A percentile compares a stretch with the other conserved stretches of the same genome.
Evolutionary conservation across 192 early-diverging fungal species (phyloP).

Genomic region (Spinellus fusiger): DNA sequence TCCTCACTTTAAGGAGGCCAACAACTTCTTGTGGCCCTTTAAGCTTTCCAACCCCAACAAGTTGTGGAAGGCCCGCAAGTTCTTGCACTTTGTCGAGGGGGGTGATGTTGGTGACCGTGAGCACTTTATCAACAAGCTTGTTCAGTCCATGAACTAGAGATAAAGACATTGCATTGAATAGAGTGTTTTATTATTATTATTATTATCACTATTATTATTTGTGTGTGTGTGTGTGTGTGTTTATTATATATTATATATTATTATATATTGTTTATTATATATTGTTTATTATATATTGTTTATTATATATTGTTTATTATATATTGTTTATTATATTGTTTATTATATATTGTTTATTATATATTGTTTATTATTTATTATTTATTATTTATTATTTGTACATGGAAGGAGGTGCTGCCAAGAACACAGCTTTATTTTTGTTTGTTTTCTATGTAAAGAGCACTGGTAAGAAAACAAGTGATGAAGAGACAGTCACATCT

Average conservation of each 20-base stretch:
- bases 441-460: too few species aligned
- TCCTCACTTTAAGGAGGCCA: conserved; percentile 89
- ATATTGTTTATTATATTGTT: neutral
- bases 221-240: neutral
- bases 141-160: conserved; percentile 91
- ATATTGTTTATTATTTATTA: neutral
- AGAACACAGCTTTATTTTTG: neutral
- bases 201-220: neutral
- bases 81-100: conserved; percentile 93
- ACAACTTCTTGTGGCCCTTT: conserved; percentile 99
- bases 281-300: neutral
- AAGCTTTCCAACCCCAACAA: conserved; percentile 97
- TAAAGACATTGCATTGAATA: neutral
- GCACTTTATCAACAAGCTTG: conserved; percentile 90
- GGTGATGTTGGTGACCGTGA: conserved; percentile 97
- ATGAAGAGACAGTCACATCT: too few species aligned
- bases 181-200: neutral
- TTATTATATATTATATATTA: neutral
- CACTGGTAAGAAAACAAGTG: too few species aligned
- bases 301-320: neutral
- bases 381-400: neutral
- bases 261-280: neutral
- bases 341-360: neutral
- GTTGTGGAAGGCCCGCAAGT: conserved; percentile 91
- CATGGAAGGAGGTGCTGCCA: neutral